Evolutionary conservation across 352 stramenopile species (phyloP).

Genomic region (Phytophthora pisi): DNA sequence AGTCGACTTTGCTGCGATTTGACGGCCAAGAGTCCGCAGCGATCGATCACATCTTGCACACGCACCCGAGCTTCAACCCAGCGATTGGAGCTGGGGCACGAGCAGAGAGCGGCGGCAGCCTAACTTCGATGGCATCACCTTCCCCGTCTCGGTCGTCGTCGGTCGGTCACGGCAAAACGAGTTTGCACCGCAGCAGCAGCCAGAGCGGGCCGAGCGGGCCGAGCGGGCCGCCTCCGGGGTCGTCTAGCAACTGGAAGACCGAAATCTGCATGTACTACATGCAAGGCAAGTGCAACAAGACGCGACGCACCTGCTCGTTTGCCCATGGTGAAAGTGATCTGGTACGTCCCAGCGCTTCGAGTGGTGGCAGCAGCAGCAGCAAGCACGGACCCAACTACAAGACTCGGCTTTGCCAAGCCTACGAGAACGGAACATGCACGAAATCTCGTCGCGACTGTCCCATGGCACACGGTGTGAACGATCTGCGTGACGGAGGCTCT

Average conservation of each 20-base stretch:
- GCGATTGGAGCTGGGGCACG: conserved; percentile 32
- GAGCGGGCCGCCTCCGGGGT: conserved; percentile 29
- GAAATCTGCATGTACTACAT: conserved; percentile 92
- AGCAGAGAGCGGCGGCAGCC: conserved; percentile 25
- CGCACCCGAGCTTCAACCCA: conserved; percentile 77
- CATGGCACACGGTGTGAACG: conserved; percentile 78
- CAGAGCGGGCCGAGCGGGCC: conserved; percentile 22
- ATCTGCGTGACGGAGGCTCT: conserved; percentile 59
- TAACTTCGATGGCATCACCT: conserved; percentile 27
- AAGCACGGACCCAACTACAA: conserved; percentile 66
- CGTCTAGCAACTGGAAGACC: conserved; percentile 85
- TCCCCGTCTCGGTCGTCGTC: conserved; percentile 34
- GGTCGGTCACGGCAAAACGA: conserved; percentile 32
- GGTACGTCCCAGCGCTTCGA: conserved; percentile 42
- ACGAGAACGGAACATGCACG: conserved; percentile 71
- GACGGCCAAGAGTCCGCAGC: conserved; percentile 57
- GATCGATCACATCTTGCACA: conserved; percentile 73
- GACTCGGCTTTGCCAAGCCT: conserved; percentile 79
- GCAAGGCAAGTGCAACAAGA: conserved; percentile 91
- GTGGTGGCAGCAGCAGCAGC: conserved; percentile 8
- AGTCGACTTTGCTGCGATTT: conserved; percentile 52
- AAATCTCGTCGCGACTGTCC: conserved; percentile 81
- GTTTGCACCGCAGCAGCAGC: conserved; percentile 41
- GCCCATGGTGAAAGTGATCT: conserved; percentile 85
- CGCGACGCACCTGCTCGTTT: conserved; percentile 85